A percentile compares a stretch with the other conserved stretches of the same genome.
phyloP scores from a whole-genome alignment of 2,329 filamentous ascomycete genomes.

The Pseudocercospora fuligena region DNA sequence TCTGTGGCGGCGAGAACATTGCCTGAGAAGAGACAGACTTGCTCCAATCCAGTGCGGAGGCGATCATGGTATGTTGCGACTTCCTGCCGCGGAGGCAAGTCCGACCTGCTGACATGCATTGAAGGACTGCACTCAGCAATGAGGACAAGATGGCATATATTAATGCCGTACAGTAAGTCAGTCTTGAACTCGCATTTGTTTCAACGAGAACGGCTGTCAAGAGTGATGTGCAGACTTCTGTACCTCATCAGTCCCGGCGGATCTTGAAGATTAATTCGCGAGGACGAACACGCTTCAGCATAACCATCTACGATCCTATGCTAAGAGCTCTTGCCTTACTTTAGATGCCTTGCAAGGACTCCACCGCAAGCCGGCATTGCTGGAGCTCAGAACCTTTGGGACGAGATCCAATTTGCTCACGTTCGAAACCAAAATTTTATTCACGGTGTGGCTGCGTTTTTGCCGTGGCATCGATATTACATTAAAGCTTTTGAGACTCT shows the following conservation, averaged over 20 bases:
- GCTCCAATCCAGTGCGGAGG: constrained; percentile 16
- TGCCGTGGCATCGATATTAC: constrained; percentile 33
- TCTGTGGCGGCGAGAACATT: background rate
- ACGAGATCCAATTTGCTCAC: constrained; percentile 32
- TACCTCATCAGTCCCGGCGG: background rate
- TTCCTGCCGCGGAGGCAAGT: background rate
- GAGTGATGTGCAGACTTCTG: background rate
- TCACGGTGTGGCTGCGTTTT: constrained; percentile 29
- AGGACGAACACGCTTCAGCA: too few species aligned
- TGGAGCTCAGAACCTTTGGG: constrained; percentile 29
- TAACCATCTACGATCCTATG: background rate
- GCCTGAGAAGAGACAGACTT: constrained; percentile 18
- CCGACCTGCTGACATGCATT: background rate
- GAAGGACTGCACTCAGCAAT: constrained; percentile 25
- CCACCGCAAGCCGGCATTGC: constrained; percentile 27
- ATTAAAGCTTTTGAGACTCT: constrained; percentile 27
- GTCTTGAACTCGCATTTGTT: background rate
- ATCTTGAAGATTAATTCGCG: background rate
- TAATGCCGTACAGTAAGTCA: constrained; percentile 21
- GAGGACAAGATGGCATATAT: constrained; percentile 27
- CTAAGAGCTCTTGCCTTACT: background rate
- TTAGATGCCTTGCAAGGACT: constrained; percentile 26
- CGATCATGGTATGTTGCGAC: constrained; percentile 20
- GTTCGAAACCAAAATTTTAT: constrained; percentile 31
- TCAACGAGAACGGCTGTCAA: background rate